A percentile compares a stretch with the other conserved stretches of the same genome.
phyloP scores from a whole-genome alignment of 2,329 filamentous ascomycete species.

The Leptographium procerum region DNA sequence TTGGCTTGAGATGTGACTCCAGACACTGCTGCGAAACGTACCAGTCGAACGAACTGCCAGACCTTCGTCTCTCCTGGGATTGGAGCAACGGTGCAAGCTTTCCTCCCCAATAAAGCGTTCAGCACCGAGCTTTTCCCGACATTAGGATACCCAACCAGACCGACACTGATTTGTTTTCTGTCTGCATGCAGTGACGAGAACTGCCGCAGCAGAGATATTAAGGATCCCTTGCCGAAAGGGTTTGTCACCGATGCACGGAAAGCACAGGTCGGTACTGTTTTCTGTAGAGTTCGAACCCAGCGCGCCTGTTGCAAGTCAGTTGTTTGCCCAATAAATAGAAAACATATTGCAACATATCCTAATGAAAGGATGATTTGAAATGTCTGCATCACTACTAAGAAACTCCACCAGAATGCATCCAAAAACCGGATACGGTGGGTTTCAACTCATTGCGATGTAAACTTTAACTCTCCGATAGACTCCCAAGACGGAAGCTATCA shows the following conservation, averaged over 20 bases:
- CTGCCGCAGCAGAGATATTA: constrained; percentile 85
- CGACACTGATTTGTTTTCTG: constrained; percentile 73
- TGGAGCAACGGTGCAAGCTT: constrained; percentile 84
- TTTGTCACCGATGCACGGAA: constrained; percentile 95
- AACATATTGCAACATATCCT: constrained; percentile 10
- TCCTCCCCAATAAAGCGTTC: constrained; percentile 85
- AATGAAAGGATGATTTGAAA: constrained; percentile 12
- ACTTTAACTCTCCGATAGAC: constrained; percentile 59
- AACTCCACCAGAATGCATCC: constrained; percentile 56
- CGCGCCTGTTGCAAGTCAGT: constrained; percentile 52
- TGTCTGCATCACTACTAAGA: constrained; percentile 99
- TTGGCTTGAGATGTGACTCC: not conserved
- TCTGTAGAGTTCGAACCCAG: constrained; percentile 82
- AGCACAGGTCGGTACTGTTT: constrained; percentile 85
- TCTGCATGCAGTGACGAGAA: constrained; percentile 59
- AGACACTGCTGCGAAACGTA: constrained; percentile 23
- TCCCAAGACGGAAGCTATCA: constrained; percentile 84
- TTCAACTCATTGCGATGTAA: constrained; percentile 98
- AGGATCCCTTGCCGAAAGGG: constrained; percentile 87
- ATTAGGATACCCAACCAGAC: constrained; percentile 74
- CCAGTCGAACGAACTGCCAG: constrained; percentile 22
- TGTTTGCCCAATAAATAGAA: constrained; percentile 13
- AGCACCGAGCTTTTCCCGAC: constrained; percentile 95
- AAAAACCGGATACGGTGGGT: constrained; percentile 47
- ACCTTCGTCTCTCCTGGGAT: constrained; percentile 92